Evolutionary conservation across 768 basidiomycete genomes (phyloP), one percentile per base, ranked within the genome.

Genomic region (Hydnomerulius pinastri): DNA sequence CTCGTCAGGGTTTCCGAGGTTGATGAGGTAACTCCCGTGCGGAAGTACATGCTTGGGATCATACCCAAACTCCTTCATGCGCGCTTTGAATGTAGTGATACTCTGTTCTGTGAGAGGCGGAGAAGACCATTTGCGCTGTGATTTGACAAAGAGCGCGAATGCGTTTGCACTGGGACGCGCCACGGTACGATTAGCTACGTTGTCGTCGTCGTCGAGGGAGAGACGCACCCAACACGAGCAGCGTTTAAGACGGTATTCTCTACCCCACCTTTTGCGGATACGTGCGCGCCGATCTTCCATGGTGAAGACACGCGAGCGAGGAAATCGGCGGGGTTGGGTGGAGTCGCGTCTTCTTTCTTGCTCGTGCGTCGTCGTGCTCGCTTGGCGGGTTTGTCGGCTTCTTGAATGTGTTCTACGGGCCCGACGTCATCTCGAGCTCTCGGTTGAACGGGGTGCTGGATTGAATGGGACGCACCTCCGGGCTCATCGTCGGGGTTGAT

Each of bases 11-110:
- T 92, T 92, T 35, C 84, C 92, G 1, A 93, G 76, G 61, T 94
- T 94, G 42, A 93, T 79, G 24, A 94, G 77, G 64, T 93, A 94
- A 56, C 83, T 91, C 24, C 90, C 91, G 56, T 94, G 92, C 1
- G 90, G 90, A 2, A 95, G 70, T 2, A 93, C 75, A 51, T 86
- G 70, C n/a, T 71, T 69, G 3, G 78, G 68, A 1, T 77, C 70
- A 63, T 92, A 92, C 2, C 80, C 79, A 51, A 84, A 79, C 27
- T 76, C 74, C 46, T 70, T 59, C 80, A 91, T 76, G 21, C 82
- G 75, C 28, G 70, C 65, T 61, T 82, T 86, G 70, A 92, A 92
- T 27, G 71, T 55, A 2, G 67, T 48, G 8, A 91, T 75, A 1
- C 77, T 82, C 11, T 74, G 66, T 1, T 75, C 65, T 10, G 74